Evolutionary conservation across 345 rosid genomes (phyloP).

Genomic region (Eucalyptus cloeziana): DNA sequence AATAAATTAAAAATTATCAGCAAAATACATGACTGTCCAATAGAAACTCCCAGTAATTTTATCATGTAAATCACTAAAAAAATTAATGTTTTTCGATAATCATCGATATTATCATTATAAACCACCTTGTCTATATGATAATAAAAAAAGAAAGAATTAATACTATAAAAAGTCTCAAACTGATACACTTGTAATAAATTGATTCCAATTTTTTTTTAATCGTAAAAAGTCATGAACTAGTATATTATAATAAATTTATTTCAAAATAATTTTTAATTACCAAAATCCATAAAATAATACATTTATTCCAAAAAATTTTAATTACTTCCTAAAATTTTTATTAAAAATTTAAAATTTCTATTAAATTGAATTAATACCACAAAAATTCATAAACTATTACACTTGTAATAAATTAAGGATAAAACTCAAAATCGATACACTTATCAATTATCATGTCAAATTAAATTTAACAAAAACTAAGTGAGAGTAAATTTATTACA

Average conservation of each 20-base stretch:
- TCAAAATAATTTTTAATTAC: no score
- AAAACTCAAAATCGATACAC: rapidly evolving
- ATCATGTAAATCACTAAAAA: neutral
- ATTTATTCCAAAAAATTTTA: no score
- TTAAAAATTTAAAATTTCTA: no score
- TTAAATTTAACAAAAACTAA: no score
- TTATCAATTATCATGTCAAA: no score
- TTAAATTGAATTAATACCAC: no score
- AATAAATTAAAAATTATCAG: neutral
- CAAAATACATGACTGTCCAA: neutral
- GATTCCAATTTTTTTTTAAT: no score
- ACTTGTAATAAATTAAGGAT: rapidly evolving
- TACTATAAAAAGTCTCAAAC: no score
- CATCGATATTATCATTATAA: neutral
- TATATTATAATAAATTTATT: no score
- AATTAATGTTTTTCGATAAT: neutral
- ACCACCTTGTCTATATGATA: neutral
- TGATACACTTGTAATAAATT: rapidly evolving
- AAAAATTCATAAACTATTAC: rapidly evolving
- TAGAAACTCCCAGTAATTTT: neutral
- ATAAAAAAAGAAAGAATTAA: neutral
- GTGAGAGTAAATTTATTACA: no score
- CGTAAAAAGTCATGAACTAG: rapidly evolving
- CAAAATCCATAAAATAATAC: no score
- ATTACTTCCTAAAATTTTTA: no score